A percentile compares a stretch with the other conserved stretches of the same genome.
Conservation (phyloP, 129 eudicot genomes). For the Erigeron canadensis region DNA sequence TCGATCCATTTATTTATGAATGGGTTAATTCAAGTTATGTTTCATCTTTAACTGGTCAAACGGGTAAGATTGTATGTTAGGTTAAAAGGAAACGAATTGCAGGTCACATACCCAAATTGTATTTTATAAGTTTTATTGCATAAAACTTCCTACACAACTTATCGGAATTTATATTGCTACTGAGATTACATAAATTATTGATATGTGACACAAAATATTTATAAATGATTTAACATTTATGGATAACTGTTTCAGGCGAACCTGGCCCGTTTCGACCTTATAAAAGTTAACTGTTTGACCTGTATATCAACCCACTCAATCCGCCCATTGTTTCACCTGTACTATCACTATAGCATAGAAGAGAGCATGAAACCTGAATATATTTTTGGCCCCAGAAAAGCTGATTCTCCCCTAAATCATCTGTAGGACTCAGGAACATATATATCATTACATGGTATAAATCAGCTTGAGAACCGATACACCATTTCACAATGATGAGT, state of each 20-base stretch:
- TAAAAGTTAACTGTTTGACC: no score
- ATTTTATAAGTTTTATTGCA: not conserved
- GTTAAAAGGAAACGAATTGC: not conserved
- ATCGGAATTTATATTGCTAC: not conserved
- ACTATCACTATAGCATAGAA: not conserved
- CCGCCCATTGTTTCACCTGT: not conserved
- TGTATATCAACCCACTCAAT: not conserved
- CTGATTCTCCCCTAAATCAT: conserved; percentile 81
- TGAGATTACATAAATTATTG: not conserved
- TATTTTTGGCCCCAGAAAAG: conserved; percentile 77
- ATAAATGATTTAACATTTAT: not conserved
- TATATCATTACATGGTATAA: conserved; percentile 83
- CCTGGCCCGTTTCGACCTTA: no score
- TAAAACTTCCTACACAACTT: not conserved
- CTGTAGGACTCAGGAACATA: conserved; percentile 91
- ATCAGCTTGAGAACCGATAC: conserved; percentile 88
- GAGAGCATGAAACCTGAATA: conserved; percentile 58
- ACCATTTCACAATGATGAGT: conserved; percentile 84
- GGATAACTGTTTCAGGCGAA: no score
- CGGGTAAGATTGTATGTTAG: not conserved
- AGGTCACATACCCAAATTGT: not conserved
- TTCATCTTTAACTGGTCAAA: not conserved
- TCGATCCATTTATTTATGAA: not conserved
- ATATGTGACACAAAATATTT: not conserved
- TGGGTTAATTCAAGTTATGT: not conserved